A percentile compares a stretch with the other conserved stretches of the same genome.
Evolutionary conservation across 1,284 basidiomycete genomes (phyloP).

Genomic region (Ustilago vetiveriae): DNA sequence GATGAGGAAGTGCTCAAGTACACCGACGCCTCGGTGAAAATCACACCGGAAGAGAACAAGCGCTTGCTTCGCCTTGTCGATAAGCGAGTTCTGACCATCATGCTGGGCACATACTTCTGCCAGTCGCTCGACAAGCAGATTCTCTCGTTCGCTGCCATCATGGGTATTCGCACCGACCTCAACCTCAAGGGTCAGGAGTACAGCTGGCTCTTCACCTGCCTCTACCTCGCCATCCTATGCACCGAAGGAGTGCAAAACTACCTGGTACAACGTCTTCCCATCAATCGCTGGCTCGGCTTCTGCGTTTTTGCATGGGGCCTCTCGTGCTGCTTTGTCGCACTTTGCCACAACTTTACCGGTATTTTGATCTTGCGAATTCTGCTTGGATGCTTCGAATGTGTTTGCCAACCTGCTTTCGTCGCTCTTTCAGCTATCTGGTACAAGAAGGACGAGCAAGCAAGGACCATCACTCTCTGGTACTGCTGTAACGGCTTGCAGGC

Average conservation of each 20-base stretch:
- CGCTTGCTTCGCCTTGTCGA: conserved; percentile 70
- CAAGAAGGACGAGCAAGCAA: conserved; percentile 39
- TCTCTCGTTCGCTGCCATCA: conserved; percentile 73
- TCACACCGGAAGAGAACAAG: conserved; percentile 52
- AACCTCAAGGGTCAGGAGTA: conserved; percentile 57
- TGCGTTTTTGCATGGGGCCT: conserved; percentile 50
- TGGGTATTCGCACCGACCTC: conserved; percentile 69
- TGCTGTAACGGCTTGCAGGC: conserved; percentile 47
- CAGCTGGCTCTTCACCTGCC: conserved; percentile 55
- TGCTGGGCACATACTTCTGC: conserved; percentile 73
- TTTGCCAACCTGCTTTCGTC: conserved; percentile 57
- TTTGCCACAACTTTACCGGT: conserved; percentile 49
- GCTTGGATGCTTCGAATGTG: conserved; percentile 60
- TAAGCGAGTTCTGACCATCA: conserved; percentile 72
- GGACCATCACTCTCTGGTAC: conserved; percentile 52
- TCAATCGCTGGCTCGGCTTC: conserved; percentile 53
- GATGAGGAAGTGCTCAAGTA: conserved; percentile 42
- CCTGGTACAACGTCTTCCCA: conserved; percentile 53
- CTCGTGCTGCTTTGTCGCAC: conserved; percentile 48
- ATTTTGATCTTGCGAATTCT: conserved; percentile 56
- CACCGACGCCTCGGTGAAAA: conserved; percentile 30
- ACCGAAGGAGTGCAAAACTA: conserved; percentile 45
- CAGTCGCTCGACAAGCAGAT: conserved; percentile 73
- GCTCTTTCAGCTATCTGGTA: conserved; percentile 55
- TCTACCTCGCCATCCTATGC: conserved; percentile 61